A percentile compares a stretch with the other conserved stretches of the same genome.
These are phyloP conservation scores for Malassezia japonica DNA, from an alignment of 1,284 basidiomycete genomes.

Conservation along the genomic window DNA sequence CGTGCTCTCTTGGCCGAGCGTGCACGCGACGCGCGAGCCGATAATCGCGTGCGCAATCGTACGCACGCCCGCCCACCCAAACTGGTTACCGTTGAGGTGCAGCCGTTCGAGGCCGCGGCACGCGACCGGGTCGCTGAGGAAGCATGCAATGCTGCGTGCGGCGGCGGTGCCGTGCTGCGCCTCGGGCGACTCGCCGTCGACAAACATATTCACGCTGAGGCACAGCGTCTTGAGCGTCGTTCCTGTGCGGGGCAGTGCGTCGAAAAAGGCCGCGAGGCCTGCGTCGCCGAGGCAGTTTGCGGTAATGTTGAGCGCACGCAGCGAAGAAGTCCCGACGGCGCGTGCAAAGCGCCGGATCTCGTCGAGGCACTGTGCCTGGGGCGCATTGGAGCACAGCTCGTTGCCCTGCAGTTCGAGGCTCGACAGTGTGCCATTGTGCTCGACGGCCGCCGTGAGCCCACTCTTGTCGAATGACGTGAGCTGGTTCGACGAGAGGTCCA, in stretches of 20 bases:
- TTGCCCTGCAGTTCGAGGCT: constrained; percentile 16
- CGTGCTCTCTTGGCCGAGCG: neutral
- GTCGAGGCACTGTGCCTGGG: neutral
- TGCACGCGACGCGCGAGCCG: constrained; percentile 12
- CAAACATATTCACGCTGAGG: constrained; percentile 10
- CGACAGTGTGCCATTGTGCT: neutral
- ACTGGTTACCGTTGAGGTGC: constrained; percentile 13
- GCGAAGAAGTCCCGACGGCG: constrained; percentile 1
- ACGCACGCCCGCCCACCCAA: constrained; percentile 15
- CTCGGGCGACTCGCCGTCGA: neutral
- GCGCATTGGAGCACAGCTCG: neutral
- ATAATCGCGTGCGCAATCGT: constrained; percentile 11
- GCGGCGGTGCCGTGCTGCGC: neutral
- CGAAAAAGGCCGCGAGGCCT: constrained; percentile 10
- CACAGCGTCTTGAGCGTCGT: constrained; percentile 3
- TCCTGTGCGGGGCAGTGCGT: constrained; percentile 9
- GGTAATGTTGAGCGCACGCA: constrained; percentile 13
- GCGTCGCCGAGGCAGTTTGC: constrained; percentile 9
- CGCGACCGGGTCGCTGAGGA: constrained; percentile 3
- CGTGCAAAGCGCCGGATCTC: constrained; percentile 5
- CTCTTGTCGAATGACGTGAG: constrained; percentile 7
- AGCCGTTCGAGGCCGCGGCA: constrained; percentile 7
- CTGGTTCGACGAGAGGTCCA: constrained; percentile 15
- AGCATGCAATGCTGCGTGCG: constrained; percentile 13
- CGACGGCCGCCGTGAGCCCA: constrained; percentile 1